Percentiles rank a stretch among this genome's conserved stretches.
Conservation (phyloP, 768 basidiomycete species). For the Boletus coccyginus region DNA sequence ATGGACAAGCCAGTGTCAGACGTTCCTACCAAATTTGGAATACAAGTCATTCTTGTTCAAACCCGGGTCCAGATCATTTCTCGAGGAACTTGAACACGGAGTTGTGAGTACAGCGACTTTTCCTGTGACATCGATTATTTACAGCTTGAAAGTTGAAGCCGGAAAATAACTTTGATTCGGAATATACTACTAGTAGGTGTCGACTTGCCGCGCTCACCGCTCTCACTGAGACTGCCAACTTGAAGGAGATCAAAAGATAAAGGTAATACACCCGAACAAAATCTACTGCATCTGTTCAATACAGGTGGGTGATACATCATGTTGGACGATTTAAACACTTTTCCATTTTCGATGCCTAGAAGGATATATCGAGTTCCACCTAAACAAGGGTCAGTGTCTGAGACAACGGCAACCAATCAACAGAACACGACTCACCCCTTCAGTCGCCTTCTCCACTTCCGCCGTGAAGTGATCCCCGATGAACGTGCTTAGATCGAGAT, state of each 20-base stretch:
- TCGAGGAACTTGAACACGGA: not conserved
- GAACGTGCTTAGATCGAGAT: conserved; percentile 32
- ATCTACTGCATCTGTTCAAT: not conserved
- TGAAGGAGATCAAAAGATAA: not conserved
- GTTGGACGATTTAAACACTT: not conserved
- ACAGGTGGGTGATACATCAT: conserved; percentile 13
- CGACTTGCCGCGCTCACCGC: not conserved
- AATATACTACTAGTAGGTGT: not conserved
- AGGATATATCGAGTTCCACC: conserved; percentile 33
- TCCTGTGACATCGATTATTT: not conserved
- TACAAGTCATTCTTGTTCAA: too few species aligned
- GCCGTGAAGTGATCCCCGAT: conserved; percentile 28
- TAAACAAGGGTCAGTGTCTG: conserved; percentile 12
- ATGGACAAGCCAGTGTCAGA: conserved; percentile 3
- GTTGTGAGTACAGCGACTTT: too few species aligned
- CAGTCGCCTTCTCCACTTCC: conserved; percentile 30
- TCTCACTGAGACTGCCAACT: not conserved
- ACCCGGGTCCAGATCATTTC: too few species aligned
- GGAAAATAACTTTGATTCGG: not conserved
- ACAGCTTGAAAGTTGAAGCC: not conserved
- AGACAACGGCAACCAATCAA: conserved; percentile 2
- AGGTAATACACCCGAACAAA: not conserved
- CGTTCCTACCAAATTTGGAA: conserved; percentile 8
- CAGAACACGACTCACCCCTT: conserved; percentile 20
- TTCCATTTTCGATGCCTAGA: conserved; percentile 14